Evolutionary conservation across 257 asterid species (phyloP).

Genomic region (Solanum virginianum): DNA sequence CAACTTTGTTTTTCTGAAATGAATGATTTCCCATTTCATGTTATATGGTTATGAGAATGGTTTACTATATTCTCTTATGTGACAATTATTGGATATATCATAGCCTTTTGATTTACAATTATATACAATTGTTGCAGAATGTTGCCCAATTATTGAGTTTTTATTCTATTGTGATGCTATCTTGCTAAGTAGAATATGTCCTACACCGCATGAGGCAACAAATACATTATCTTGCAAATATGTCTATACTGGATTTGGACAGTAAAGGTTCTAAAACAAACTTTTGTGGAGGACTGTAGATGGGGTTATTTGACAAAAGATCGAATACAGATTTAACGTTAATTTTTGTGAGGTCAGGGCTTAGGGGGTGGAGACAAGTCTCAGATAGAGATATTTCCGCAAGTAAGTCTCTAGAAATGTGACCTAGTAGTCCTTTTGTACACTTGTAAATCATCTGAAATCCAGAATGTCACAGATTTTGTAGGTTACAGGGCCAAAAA

Average conservation of each 20-base stretch:
- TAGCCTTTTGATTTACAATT: not conserved
- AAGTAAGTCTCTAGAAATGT: not conserved
- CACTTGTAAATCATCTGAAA: not conserved
- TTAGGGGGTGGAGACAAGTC: not conserved
- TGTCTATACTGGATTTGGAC: not conserved
- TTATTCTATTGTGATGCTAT: not conserved
- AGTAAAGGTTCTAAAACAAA: not conserved
- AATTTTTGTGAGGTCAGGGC: not conserved
- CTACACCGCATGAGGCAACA: not conserved
- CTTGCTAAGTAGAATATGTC: not conserved
- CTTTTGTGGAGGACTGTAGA: not conserved
- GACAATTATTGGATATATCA: not conserved
- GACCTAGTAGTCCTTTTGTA: not conserved
- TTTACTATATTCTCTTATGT: not conserved
- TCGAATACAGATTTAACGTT: not conserved
- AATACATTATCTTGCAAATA: not conserved
- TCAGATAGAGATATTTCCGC: not conserved
- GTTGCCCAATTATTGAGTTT: not conserved
- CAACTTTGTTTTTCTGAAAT: not conserved
- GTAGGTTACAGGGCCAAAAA: not conserved
- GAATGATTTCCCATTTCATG: not conserved
- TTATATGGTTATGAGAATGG: not conserved
- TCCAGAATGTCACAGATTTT: not conserved
- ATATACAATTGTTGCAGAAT: not conserved
- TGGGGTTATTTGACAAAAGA: not conserved